Percentiles rank a stretch among this genome's conserved stretches.
These are phyloP conservation scores for Emericellopsis cladophorae DNA, from an alignment of 2,329 filamentous ascomycete species.

Conservation along the genomic window DNA sequence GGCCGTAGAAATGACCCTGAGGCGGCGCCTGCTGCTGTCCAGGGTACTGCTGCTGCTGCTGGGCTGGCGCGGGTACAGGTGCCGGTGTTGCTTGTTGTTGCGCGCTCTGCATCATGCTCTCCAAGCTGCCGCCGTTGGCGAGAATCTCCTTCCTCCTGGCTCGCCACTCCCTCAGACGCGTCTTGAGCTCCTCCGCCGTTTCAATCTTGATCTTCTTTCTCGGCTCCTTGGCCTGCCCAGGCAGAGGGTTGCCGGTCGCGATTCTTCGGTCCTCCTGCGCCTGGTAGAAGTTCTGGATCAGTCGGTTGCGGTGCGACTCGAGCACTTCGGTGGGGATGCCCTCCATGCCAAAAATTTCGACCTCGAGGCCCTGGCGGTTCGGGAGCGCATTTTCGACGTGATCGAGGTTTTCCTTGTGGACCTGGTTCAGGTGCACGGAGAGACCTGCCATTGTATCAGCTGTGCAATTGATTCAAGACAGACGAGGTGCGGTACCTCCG, in stretches of 20 bases:
- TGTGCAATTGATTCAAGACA: background rate
- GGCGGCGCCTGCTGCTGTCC: slow-evolving; percentile 9
- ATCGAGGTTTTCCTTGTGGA: slow-evolving; percentile 85
- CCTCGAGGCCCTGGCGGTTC: slow-evolving; percentile 72
- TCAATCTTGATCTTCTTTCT: slow-evolving; percentile 65
- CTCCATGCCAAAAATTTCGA: slow-evolving; percentile 98
- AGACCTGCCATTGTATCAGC: slow-evolving; percentile 46
- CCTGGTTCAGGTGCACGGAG: slow-evolving; percentile 94
- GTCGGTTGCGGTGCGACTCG: slow-evolving; percentile 73
- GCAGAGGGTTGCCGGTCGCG: slow-evolving; percentile 71
- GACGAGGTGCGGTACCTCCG: slow-evolving; percentile 51
- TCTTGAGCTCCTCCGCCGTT: slow-evolving; percentile 64
- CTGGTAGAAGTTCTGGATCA: slow-evolving; percentile 76
- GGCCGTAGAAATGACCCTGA: slow-evolving; percentile 14
- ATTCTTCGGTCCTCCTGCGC: slow-evolving; percentile 72
- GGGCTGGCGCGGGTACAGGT: background rate
- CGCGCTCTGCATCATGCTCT: slow-evolving; percentile 8
- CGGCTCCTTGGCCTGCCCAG: slow-evolving; percentile 54
- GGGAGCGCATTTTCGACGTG: slow-evolving; percentile 86
- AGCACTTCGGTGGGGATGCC: slow-evolving; percentile 82
- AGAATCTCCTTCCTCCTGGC: slow-evolving; percentile 36
- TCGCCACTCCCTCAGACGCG: slow-evolving; percentile 61
- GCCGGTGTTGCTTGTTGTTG: no score
- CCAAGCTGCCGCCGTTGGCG: slow-evolving; percentile 38
- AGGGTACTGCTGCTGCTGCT: slow-evolving; percentile 1